Base-by-base conservation (phyloP, 305 asterid genomes). In the Solanum hybrid region DNA sequence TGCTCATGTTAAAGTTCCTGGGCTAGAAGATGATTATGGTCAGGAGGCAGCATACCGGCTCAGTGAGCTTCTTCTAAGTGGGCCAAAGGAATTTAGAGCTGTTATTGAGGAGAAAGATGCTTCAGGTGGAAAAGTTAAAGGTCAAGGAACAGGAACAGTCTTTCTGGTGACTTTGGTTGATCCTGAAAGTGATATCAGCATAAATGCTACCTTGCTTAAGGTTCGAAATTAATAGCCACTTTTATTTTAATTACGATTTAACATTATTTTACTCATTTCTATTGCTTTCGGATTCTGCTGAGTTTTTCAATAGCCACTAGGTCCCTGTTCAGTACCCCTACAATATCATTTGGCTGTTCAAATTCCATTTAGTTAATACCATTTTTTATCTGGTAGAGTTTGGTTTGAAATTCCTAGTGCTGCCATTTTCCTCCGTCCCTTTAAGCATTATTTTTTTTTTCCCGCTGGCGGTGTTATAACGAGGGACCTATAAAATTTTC, bases 101-200 rank as follows among this genome's bases (percentile, higher is more conserved):
- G 89, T 95, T 78, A 91, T 96, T 1, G 99, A 97, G 92, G 99
- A 97, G 16, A 95, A 91, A 89, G 99, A 97, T 90, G 84, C 95
- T 31, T 96, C 99, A 16, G 98, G 94, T 7, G 99, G 99, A 66
- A 97, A 97, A 94, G 99, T 93, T 20, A 98, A 95, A 90, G 99
- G 99, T 32, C 99, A 98, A 93, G 99, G 99, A 88, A 96, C 99
- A 6, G 99, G 99, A n/a, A 92, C 96, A n/a, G 35, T 98, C 69
- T 93, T 94, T 35, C 64, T 94, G 96, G 98, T 98, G 9, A 96
- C 98, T 35, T 84, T 97, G 95, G 40, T 93, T 7, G 98, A 95
- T 38, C 27, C 95, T 6, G 99, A 98, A 86, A 87, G 93, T 75
- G 98, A 96, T 38, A 89, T 80, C 89, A 98, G 99, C 94, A 84